These are phyloP conservation scores for Gracilaria caudata DNA, from an alignment of 23 red algal genomes.

Conservation along the genomic window DNA sequence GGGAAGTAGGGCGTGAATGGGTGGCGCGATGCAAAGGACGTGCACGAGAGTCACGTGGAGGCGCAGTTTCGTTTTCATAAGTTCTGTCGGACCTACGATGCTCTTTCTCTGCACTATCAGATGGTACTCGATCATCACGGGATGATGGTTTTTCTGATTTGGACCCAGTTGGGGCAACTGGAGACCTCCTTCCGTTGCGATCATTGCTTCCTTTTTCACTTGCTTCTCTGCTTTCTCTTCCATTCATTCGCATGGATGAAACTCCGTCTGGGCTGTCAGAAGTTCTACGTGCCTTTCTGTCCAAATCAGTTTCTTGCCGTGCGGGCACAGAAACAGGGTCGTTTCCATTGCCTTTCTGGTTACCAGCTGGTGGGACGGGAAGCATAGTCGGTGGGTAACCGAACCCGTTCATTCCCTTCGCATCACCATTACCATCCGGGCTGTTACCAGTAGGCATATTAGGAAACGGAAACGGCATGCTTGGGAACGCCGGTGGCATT, in stretches of 20 bases:
- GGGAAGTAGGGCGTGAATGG: not conserved
- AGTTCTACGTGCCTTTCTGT: not conserved
- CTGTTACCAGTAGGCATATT: constrained; percentile 36
- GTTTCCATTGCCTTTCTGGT: constrained; percentile 8
- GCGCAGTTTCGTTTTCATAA: constrained; percentile 41
- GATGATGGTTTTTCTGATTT: constrained; percentile 14
- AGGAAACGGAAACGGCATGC: constrained; percentile 51
- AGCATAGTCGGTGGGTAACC: constrained; percentile 13
- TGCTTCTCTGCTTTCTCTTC: constrained; percentile 15
- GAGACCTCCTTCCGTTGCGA: constrained; percentile 6
- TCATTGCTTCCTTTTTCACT: constrained; percentile 17
- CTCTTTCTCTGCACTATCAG: constrained; percentile 46
- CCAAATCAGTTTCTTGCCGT: not conserved
- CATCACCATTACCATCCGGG: constrained; percentile 13
- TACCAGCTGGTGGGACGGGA: not conserved
- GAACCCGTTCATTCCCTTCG: constrained; percentile 17
- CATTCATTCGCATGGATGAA: not conserved
- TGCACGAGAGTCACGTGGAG: constrained; percentile 28
- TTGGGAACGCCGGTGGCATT: constrained; percentile 37
- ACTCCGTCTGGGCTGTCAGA: constrained; percentile 2
- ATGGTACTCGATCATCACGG: constrained; percentile 26
- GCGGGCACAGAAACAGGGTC: not conserved
- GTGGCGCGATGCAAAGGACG: constrained; percentile 19
- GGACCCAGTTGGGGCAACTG: not conserved
- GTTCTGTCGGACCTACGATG: constrained; percentile 35